These are phyloP conservation scores for Debaryomyces tyrocola DNA, from an alignment of 805 yeast genomes.

Conservation along the genomic window DNA sequence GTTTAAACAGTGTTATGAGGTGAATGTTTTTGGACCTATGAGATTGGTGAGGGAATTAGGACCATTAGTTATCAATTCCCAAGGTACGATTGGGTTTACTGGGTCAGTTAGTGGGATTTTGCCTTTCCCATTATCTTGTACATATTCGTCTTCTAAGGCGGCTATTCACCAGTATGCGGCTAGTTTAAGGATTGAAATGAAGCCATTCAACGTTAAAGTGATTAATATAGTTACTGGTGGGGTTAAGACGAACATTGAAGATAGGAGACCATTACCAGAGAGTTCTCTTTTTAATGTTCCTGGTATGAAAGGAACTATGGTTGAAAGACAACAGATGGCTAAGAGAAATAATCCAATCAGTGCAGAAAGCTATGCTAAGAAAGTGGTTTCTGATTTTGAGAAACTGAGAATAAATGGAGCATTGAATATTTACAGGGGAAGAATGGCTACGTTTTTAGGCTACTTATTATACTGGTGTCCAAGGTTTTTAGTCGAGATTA, in stretches of 20 bases:
- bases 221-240: conserved; percentile 75
- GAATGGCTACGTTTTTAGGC: conserved; percentile 38
- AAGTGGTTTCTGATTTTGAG: conserved; percentile 53
- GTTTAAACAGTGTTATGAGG: conserved; percentile 53
- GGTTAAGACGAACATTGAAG: conserved; percentile 69
- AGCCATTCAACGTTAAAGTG: conserved; percentile 71
- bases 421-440: conserved; percentile 60
- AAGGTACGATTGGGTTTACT: conserved; percentile 71
- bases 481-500: conserved; percentile 43
- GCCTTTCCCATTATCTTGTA: conserved; percentile 69
- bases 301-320: conserved; percentile 51
- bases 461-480: conserved; percentile 43
- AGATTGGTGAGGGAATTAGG: conserved; percentile 60
- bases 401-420: conserved; percentile 28
- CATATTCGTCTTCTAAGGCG: conserved; percentile 70
- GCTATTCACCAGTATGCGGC: conserved; percentile 74
- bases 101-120: conserved; percentile 68
- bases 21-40: conserved; percentile 71
- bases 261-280: conserved; percentile 58
- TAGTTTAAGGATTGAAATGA: conserved; percentile 62
- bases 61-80: conserved; percentile 56
- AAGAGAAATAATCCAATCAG: conserved; percentile 57
- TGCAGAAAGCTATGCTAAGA: conserved; percentile 56
- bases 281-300: conserved; percentile 52
- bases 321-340: conserved; percentile 58